phyloP scores from a whole-genome alignment of 129 eudicot species.

The Helichrysum umbraculigerum region DNA sequence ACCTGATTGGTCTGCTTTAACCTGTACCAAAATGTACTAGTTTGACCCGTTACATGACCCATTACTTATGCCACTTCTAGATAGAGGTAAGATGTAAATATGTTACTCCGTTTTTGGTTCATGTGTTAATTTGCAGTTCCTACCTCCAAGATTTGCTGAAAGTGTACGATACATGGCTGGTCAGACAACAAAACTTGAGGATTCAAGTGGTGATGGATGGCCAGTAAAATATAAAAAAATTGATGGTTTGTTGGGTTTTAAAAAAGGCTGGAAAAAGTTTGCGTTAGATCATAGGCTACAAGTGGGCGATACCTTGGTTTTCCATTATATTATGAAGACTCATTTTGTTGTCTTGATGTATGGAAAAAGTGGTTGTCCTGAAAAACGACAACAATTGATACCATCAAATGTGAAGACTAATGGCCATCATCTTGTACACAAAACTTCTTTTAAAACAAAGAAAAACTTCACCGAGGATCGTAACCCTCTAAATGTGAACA shows the following conservation, averaged over 20 bases:
- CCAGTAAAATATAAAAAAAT: conserved; percentile 29
- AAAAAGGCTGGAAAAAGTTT: conserved; percentile 60
- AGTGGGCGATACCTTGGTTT: conserved; percentile 52
- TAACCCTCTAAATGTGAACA: conserved; percentile 6
- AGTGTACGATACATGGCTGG: conserved; percentile 27
- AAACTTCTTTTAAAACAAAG: conserved; percentile 14
- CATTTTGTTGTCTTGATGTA: conserved; percentile 64
- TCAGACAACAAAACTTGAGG: conserved; percentile 49
- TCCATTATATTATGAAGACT: conserved; percentile 44
- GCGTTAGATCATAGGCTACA: conserved; percentile 42
- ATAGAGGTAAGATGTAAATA: background rate
- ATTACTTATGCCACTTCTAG: background rate
- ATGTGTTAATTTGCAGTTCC: conserved; percentile 40
- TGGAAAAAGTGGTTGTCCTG: conserved; percentile 56
- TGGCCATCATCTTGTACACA: background rate
- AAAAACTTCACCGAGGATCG: background rate
- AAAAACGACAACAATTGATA: conserved; percentile 24
- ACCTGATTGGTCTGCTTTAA: background rate
- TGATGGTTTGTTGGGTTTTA: conserved; percentile 47
- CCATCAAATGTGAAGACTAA: conserved; percentile 1
- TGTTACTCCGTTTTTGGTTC: background rate
- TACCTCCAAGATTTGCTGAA: conserved; percentile 59
- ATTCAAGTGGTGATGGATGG: conserved; percentile 56
- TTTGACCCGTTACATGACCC: background rate
- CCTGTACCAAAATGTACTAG: background rate